Base-by-base conservation (phyloP, 2,329 filamentous ascomycete species). In the Cercospora brassicicola region DNA sequence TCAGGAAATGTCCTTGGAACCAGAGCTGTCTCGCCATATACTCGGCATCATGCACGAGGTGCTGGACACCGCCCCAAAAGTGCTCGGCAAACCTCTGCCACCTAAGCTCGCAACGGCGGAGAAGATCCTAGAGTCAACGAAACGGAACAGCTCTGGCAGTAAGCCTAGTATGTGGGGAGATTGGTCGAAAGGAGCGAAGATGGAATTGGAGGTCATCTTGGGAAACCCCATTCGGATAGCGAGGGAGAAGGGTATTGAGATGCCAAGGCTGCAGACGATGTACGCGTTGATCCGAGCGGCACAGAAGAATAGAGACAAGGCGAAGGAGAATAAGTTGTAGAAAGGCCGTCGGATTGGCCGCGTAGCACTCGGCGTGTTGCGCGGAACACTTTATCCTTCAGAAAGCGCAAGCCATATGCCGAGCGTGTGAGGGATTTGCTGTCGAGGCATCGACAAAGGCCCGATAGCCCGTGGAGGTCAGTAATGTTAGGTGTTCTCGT, bases 131-230 rank as follows among this genome's bases (percentile, higher is more conserved):
- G 81, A 81, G 64, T 90, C 87, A 73, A 91, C 86, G 33, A 85
- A 87, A 78, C 82, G 85, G 70, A 91, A 91, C 72, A 85, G 83
- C 36, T 80, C 51, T 76, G 89, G 89, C 0, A 88, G 87, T 18
- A 85, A 86, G 73, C 84, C 79, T 75, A 87, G 76, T 75, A 92
- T 92, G 90, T 81, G 90, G 73, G 78, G 89, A 13, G 90, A 92
- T 75, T 91, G 89, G 88, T 88, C 90, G 77, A 84, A 82, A 1
- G 87, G 88, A 0, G 83, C 87, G 74, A 85, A 84, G 48, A 84
- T 92, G 83, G 90, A 92, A 81, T 77, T 92, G 61, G 90, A 92
- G 79, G 90, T 91, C 39, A 91, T 92, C 48, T 76, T 92, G 26
- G 90, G 90, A 1, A 91, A 92, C 75, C 89, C 90, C 0, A 86